A percentile compares a stretch with the other conserved stretches of the same genome.
Evolutionary conservation across 2,329 filamentous ascomycete species (phyloP).

Genomic region (Dothistroma pini): DNA sequence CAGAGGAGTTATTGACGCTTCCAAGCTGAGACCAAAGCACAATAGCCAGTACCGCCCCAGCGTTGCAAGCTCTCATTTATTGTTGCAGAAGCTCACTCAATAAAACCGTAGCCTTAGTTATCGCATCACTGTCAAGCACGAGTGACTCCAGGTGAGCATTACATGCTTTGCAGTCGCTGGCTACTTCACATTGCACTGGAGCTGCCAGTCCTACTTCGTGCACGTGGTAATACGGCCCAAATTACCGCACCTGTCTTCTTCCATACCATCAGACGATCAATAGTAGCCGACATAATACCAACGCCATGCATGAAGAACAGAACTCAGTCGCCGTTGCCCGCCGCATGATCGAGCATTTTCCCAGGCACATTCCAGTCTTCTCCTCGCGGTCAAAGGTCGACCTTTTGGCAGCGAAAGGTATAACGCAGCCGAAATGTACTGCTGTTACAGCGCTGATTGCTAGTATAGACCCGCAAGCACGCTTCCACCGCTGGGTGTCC

Average conservation of each 20-base stretch:
- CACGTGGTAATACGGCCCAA: no score
- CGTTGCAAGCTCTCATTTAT: neutral
- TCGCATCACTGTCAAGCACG: neutral
- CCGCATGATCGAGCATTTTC: neutral
- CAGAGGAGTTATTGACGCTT: neutral
- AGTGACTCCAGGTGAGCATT: neutral
- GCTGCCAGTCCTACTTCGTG: neutral
- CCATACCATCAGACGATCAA: neutral
- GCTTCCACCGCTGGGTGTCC: neutral
- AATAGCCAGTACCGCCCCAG: neutral
- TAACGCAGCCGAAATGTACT: neutral
- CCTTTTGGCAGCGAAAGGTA: neutral
- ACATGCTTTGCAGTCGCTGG: neutral
- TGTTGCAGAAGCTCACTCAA: neutral
- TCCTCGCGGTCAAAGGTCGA: neutral
- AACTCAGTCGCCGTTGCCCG: neutral
- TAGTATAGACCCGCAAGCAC: neutral
- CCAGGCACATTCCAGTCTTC: neutral
- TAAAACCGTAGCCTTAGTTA: neutral
- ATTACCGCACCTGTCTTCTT: neutral
- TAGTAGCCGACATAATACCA: neutral
- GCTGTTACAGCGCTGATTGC: neutral
- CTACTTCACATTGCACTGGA: neutral
- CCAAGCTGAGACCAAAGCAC: neutral
- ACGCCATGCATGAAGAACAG: neutral